Evolutionary conservation across 1,139 yeast species (phyloP).

Genomic region (Kodamaea suecica): DNA sequence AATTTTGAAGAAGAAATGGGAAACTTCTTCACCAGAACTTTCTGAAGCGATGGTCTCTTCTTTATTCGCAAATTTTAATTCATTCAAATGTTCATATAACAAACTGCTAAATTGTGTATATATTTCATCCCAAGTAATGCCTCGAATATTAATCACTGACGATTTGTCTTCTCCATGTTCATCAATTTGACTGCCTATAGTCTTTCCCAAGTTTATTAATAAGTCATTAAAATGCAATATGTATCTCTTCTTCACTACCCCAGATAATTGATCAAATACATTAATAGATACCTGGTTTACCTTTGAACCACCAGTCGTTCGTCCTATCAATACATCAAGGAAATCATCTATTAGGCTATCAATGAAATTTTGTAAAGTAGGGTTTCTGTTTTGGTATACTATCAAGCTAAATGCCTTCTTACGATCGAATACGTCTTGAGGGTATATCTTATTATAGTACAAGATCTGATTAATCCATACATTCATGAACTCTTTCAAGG

Average conservation of each 20-base stretch:
- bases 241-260: constrained; percentile 24
- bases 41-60: constrained; percentile 2
- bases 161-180: constrained; percentile 13
- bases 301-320: constrained; percentile 9
- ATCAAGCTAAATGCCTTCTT: constrained; percentile 38
- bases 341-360: constrained; percentile 27
- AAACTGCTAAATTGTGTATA: constrained; percentile 31
- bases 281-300: constrained; percentile 24
- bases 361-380: constrained; percentile 38
- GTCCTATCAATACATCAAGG: constrained; percentile 10
- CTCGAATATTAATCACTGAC: constrained; percentile 23
- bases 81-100: constrained; percentile 32
- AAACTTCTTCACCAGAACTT: constrained; percentile 8
- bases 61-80: constrained; percentile 14
- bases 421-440: constrained; percentile 36
- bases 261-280: constrained; percentile 23
- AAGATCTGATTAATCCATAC: constrained; percentile 47
- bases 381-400: constrained; percentile 42
- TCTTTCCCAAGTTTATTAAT: constrained; percentile 17
- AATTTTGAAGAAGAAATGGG: constrained; percentile 27
- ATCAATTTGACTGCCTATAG: constrained; percentile 12
- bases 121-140: constrained; percentile 33
- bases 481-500: constrained; percentile 38
- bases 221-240: constrained; percentile 29
- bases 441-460: constrained; percentile 44